phyloP scores from a whole-genome alignment of 169 alveolate species.

The Theileria annulata region DNA sequence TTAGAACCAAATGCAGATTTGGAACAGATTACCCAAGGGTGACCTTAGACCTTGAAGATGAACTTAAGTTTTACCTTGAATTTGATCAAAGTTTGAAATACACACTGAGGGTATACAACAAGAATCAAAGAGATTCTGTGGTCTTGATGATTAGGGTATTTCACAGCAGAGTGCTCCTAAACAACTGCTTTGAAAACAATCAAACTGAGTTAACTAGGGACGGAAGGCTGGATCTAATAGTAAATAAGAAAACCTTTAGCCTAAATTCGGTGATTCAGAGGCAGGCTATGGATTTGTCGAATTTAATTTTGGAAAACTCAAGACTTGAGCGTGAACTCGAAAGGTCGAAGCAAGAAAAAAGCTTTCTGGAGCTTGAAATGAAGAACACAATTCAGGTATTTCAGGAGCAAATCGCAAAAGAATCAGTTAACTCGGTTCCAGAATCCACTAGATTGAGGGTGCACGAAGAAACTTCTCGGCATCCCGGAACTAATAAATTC shows the following conservation, averaged over 20 bases:
- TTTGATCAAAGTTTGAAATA: slow-evolving; percentile 37
- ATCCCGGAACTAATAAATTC: neutral
- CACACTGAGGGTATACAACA: slow-evolving; percentile 51
- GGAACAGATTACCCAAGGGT: slow-evolving; percentile 51
- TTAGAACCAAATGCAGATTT: slow-evolving; percentile 46
- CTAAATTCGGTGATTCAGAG: slow-evolving; percentile 41
- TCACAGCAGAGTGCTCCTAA: slow-evolving; percentile 54
- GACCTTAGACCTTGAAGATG: slow-evolving; percentile 41
- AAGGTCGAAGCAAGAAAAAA: slow-evolving; percentile 59
- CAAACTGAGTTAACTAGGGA: slow-evolving; percentile 52
- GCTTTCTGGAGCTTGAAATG: slow-evolving; percentile 61
- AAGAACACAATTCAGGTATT: slow-evolving; percentile 62
- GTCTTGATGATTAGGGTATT: slow-evolving; percentile 63
- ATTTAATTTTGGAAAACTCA: slow-evolving; percentile 37
- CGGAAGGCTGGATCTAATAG: slow-evolving; percentile 53
- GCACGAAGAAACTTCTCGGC: neutral
- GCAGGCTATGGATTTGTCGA: slow-evolving; percentile 51
- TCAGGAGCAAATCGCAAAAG: slow-evolving; percentile 53
- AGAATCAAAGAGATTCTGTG: slow-evolving; percentile 57
- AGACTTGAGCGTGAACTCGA: slow-evolving; percentile 40
- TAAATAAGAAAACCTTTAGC: slow-evolving; percentile 38
- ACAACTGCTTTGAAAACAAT: slow-evolving; percentile 53
- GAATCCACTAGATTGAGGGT: neutral
- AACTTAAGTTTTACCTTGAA: slow-evolving; percentile 26
- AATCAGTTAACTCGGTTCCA: neutral